These are phyloP conservation scores for Selenicereus undatus DNA, from an alignment of 148 eudicot genomes.

Conservation along the genomic window DNA sequence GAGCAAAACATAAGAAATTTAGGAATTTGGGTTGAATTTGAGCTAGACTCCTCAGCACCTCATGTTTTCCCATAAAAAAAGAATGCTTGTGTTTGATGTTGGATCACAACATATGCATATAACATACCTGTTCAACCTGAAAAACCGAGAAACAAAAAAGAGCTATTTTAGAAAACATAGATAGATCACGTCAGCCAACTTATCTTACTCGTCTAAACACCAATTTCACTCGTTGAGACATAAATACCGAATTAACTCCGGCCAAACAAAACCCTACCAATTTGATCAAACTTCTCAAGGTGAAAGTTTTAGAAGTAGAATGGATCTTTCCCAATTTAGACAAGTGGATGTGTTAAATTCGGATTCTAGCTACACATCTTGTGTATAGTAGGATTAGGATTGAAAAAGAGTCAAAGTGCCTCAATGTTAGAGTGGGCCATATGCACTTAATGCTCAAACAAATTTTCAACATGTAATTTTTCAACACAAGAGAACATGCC, in stretches of 20 bases:
- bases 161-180: background rate
- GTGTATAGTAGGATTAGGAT: background rate
- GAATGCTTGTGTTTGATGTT: too few relatives aligned
- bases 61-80: too few relatives aligned
- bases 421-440: background rate
- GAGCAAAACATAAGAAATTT: too few relatives aligned
- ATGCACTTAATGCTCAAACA: background rate
- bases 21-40: too few relatives aligned
- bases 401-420: background rate
- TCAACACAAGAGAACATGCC: constrained; percentile 17
- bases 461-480: constrained; percentile 17
- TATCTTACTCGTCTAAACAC: background rate
- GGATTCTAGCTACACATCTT: background rate
- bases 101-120: background rate
- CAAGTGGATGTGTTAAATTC: background rate
- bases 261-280: background rate
- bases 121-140: background rate
- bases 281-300: background rate
- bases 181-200: background rate
- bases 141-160: background rate
- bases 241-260: background rate
- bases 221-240: background rate
- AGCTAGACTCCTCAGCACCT: too few relatives aligned
- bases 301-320: background rate
- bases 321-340: background rate